Evolutionary conservation across 2,329 filamentous ascomycete genomes (phyloP).

Genomic region (Exutisphaerella laricina): DNA sequence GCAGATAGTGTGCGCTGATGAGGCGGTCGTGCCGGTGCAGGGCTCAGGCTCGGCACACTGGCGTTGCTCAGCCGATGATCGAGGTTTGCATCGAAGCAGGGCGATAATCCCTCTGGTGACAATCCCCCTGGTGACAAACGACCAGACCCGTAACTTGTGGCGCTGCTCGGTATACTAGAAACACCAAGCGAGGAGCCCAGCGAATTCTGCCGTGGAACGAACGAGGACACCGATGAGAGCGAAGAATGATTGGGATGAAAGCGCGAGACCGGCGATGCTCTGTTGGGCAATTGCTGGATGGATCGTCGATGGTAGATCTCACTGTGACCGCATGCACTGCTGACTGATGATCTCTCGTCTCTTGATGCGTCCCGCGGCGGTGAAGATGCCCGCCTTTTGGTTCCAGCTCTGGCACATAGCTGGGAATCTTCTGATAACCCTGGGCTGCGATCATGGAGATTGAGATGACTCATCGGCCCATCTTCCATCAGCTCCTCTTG

Average conservation of each 20-base stretch:
- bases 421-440: constrained; percentile 41
- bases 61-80: constrained; percentile 50
- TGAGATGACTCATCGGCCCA: constrained; percentile 46
- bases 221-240: constrained; percentile 60
- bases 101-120: constrained; percentile 56
- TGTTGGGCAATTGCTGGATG: constrained; percentile 52
- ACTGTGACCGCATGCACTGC: constrained; percentile 38
- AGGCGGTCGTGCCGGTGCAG: constrained; percentile 32
- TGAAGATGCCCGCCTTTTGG: constrained; percentile 60
- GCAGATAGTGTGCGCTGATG: constrained; percentile 40
- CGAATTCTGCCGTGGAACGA: constrained; percentile 55
- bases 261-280: constrained; percentile 48
- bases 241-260: constrained; percentile 56
- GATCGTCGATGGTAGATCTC: constrained; percentile 53
- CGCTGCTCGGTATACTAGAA: constrained; percentile 56
- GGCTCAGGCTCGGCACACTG: constrained; percentile 40
- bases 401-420: constrained; percentile 45
- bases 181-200: constrained; percentile 56
- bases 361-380: constrained; percentile 53
- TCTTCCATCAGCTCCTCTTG: constrained; percentile 51
- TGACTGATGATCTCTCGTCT: constrained; percentile 42
- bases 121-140: constrained; percentile 56
- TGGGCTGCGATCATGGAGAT: constrained; percentile 49
- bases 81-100: constrained; percentile 50
- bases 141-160: constrained; percentile 60